Evolutionary conservation across 805 yeast species (phyloP).

Genomic region (Teunomyces gatunensis): DNA sequence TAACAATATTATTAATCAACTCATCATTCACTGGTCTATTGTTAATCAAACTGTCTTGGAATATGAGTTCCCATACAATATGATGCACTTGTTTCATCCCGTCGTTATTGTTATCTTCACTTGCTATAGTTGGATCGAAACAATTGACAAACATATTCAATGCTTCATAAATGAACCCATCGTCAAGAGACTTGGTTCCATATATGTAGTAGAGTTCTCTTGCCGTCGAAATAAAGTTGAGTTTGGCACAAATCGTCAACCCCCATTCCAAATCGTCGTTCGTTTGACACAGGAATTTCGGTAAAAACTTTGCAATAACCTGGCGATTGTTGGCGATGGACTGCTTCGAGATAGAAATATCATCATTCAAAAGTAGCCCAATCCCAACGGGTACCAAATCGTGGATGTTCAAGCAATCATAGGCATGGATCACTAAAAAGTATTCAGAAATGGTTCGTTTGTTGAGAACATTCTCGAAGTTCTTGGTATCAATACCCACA

Average conservation of each 20-base stretch:
- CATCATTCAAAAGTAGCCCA: constrained; percentile 49
- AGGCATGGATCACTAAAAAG: constrained; percentile 54
- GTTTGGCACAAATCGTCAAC: constrained; percentile 65
- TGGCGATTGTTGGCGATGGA: constrained; percentile 29
- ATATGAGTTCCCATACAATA: constrained; percentile 57
- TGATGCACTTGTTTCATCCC: constrained; percentile 47
- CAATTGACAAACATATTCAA: constrained; percentile 62
- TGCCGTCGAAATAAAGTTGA: constrained; percentile 59
- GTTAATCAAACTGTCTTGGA: constrained; percentile 55
- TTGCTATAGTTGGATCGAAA: constrained; percentile 41
- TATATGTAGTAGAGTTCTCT: constrained; percentile 49
- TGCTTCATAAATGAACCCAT: constrained; percentile 61
- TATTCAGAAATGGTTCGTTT: constrained; percentile 50
- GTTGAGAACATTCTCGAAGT: constrained; percentile 11
- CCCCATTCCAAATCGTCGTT: constrained; percentile 83
- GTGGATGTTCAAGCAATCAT: constrained; percentile 51
- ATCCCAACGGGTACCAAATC: constrained; percentile 64
- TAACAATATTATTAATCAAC: constrained; percentile 49
- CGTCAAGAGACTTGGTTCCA: constrained; percentile 48
- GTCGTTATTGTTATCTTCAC: constrained; percentile 15
- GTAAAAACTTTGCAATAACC: constrained; percentile 56
- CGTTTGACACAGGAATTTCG: constrained; percentile 57
- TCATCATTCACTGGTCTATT: constrained; percentile 57
- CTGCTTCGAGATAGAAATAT: constrained; percentile 44
- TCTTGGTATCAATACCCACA: constrained; percentile 10